Evolutionary conservation across 345 rosid species (phyloP).

Genomic region (Corchorus olitorius): DNA sequence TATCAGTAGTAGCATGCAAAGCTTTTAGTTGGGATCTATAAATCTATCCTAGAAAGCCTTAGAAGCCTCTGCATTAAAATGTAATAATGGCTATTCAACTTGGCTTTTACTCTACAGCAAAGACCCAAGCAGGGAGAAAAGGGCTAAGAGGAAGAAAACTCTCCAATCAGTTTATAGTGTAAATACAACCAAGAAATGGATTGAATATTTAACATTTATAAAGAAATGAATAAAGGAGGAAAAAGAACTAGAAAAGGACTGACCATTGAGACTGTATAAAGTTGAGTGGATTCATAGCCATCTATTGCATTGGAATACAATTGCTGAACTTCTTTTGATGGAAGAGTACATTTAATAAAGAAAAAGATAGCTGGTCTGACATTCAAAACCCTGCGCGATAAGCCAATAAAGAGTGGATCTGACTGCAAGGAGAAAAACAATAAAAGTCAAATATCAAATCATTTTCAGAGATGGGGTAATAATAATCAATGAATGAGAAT

Average conservation of each 20-base stretch:
- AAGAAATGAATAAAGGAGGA: background rate
- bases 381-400: constrained; percentile 73
- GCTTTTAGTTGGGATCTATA: background rate
- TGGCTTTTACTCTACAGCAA: background rate
- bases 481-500: background rate
- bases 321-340: constrained; percentile 67
- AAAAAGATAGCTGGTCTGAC: constrained; percentile 87
- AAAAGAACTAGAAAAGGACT: constrained; percentile 22
- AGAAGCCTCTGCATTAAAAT: background rate
- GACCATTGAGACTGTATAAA: constrained; percentile 72
- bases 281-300: constrained; percentile 86
- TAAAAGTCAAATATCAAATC: background rate
- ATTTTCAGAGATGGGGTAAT: background rate
- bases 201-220: background rate
- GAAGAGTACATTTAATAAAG: constrained; percentile 68
- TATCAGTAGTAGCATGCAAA: background rate
- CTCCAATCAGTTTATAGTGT: background rate
- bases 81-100: background rate
- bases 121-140: background rate
- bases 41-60: background rate
- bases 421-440: constrained; percentile 46
- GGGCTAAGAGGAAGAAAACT: background rate
- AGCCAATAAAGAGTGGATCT: constrained; percentile 65
- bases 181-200: background rate
- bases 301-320: constrained; percentile 74